phyloP scores from a whole-genome alignment of 108 stramenopile genomes.

The Craspedostauros australis region DNA sequence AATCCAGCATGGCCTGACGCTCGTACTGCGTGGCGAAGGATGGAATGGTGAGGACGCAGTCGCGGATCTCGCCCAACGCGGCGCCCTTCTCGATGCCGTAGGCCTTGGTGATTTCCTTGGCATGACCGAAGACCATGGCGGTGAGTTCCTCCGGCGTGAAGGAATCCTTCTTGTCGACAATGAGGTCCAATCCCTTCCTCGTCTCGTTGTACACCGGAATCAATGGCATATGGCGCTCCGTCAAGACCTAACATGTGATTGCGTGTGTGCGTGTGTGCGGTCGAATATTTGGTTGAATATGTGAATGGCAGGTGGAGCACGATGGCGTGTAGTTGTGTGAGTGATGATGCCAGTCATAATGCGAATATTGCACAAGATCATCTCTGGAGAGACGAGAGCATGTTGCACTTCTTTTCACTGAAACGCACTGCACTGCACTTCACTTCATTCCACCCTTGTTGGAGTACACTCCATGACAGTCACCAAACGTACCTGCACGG shows the following conservation, averaged over 20 bases:
- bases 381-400: no score
- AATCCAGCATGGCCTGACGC: constrained; percentile 87
- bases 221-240: constrained; percentile 73
- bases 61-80: constrained; percentile 32
- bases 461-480: neutral
- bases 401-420: neutral
- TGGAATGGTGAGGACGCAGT: constrained; percentile 96
- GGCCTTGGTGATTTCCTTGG: constrained; percentile 85
- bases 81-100: constrained; percentile 68
- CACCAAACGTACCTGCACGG: constrained; percentile 49
- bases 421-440: neutral
- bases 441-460: constrained; percentile 3
- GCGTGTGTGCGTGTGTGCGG: no score
- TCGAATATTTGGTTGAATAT: no score
- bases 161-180: constrained; percentile 42
- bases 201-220: constrained; percentile 78
- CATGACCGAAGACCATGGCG: constrained; percentile 94
- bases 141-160: constrained; percentile 96
- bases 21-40: constrained; percentile 93
- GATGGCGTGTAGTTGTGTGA: no score
- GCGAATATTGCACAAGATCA: no score
- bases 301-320: no score
- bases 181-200: constrained; percentile 55
- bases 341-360: no score
- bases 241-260: constrained; percentile 57